Evolutionary conservation across 2,329 filamentous ascomycete species (phyloP).

Genomic region (Epichloe sylvatica): DNA sequence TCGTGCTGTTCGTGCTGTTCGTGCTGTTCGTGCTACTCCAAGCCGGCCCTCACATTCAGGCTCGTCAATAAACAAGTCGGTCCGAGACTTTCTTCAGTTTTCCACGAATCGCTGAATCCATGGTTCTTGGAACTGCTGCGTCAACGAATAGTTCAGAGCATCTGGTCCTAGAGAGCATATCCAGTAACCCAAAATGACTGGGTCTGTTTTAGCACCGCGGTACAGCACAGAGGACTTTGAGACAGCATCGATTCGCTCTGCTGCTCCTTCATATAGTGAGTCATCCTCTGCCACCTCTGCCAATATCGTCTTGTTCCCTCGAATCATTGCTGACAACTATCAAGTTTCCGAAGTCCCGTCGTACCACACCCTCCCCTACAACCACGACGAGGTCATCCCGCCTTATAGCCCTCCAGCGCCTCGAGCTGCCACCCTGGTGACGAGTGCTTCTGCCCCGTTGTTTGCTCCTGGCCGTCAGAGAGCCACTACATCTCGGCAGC

Average conservation of each 20-base stretch:
- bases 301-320: not conserved
- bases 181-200: slow-evolving; percentile 17
- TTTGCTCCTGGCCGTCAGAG: slow-evolving; percentile 7
- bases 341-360: slow-evolving; percentile 50
- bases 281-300: slow-evolving; percentile 4
- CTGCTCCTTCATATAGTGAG: slow-evolving; percentile 54
- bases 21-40: no score
- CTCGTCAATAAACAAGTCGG: not conserved
- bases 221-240: slow-evolving; percentile 45
- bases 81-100: not conserved
- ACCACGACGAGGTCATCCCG: slow-evolving; percentile 30
- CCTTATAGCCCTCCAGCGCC: slow-evolving; percentile 30
- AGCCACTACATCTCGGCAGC: slow-evolving; percentile 17
- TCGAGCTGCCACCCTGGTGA: slow-evolving; percentile 1
- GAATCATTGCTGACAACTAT: not conserved
- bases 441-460: slow-evolving; percentile 3
- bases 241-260: slow-evolving; percentile 51
- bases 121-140: not conserved
- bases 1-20: not conserved
- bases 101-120: not conserved
- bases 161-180: not conserved
- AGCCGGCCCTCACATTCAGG: not conserved
- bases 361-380: slow-evolving; percentile 43
- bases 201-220: slow-evolving; percentile 17
- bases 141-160: not conserved